Base-by-base conservation (phyloP, 495 filamentous ascomycete species). In the Parachaetomium inaequale region DNA sequence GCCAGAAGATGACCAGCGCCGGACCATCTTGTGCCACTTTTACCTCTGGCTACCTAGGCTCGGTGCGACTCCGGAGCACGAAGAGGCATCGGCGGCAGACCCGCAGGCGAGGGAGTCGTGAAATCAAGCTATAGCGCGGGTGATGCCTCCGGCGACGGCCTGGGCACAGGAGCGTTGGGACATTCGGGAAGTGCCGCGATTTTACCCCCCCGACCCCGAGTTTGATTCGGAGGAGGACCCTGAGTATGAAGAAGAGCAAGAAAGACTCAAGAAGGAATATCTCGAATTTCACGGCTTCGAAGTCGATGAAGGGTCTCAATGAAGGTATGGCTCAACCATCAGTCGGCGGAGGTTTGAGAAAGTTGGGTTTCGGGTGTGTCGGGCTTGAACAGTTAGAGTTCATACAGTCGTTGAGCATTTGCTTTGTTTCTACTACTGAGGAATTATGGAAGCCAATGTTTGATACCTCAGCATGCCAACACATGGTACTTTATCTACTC, bases 41-140 rank as follows among this genome's bases (percentile, higher is more conserved):
- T 19, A 2, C 26, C 49, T 52, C 26, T 52, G 26, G 49, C 6
- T 12, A 12, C 7, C 12, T 11, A 34, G 17, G 26, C 7, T 52
- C 11, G 49, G 49, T 17, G 26, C 29, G 12, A 31, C 49, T 15
- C 49, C 49, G 7, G 49, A 52, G 29, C 49, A 52, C 49, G 49
- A 52, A 21, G 29, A 1, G 49, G 49, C 4, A n/a, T 17, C 28
- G 49, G 49, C 49, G 49, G 49, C 26, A 21, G 49, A 52, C 28
- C 49, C 49, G 28, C 26, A 32, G 29, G 29, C 49, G 49, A 52
- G 49, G 49, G 49, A 52, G 49, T 52, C 49, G 49, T 52, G 49
- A 26, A 21, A 52, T n/a, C 26, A 34, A 11, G 26, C 26, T 7
- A 34, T 52, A 7, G 49, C 29, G n/a, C 2, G 19, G 29, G 49